Base-by-base conservation (phyloP, 1,284 basidiomycete genomes). In the Boletus smithii region DNA sequence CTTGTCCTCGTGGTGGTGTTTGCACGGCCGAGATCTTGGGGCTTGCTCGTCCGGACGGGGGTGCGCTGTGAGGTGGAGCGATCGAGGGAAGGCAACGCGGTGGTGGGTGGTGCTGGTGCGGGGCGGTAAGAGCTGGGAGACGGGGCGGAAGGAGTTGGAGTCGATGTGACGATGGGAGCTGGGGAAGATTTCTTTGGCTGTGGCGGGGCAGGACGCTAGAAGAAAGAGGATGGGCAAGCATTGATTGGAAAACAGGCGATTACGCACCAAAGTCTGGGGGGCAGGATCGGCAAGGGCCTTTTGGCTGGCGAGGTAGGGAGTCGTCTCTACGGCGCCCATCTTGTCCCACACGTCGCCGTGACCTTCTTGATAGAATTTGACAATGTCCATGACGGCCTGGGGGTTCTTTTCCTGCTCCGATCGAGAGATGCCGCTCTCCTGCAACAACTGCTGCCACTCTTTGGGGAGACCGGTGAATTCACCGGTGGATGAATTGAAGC, bases 401-500 rank as follows among this genome's bases (percentile, higher is more conserved):
- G 97, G 97, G 65, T 99, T 95, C 74, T 91, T 92, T 70, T 97
- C 95, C 73, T 99, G 97, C 67, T 99, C 95, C 36, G 77, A 80
- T 58, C 88, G 83, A 20, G 93, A 95, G 67, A 99, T 98, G 45
- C 97, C 97, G 50, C 88, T 93, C 66, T 98, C 95, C 67, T 97
- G 92, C 39, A 99, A 72, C 6, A 99, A 79, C 67, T 97, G 91
- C 67, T 99, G 97, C 97, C 97, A 99, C 72, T 99, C 95, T 67
- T 95, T 95, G 1, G 97, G 97, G 47, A 99, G 77, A 4, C 97
- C 97, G 8, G 91, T 95, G 72, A 94, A 99, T 72, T 99, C 95
- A 49, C 97, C 97, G 0, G 95, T 99, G 51, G 92, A 95, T 27
- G 92, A 93, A 72, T 99, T 97, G 81, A 98, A 99, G 53, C 95